Base-by-base conservation (phyloP, 371 early-diverging fungal species). In the Mucor circinelloides region DNA sequence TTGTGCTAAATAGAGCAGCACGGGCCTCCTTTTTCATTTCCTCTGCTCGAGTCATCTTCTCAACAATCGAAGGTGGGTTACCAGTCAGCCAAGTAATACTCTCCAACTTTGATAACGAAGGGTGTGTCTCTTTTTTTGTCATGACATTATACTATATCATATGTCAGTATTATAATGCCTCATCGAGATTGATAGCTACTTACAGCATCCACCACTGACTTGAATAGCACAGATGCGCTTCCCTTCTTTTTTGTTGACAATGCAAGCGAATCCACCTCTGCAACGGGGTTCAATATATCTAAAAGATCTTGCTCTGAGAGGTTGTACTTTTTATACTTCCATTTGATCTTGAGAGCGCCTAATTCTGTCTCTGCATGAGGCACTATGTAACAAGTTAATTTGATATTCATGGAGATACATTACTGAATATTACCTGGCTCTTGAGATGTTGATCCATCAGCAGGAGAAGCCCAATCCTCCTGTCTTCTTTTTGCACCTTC, bases 181-280 rank as follows among this genome's bases (percentile, higher is more conserved):
- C 10, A 17, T 40, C 10, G 42, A 9, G 5, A 15, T 40, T 40
- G 21, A 21, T 8, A 2, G 1, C 13, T 13, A 73, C 80, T 76
- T 74, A 84, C 84, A 15, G 85, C 85, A 64, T 76, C 81, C 9
- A 77, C 77, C 19, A 85, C 75, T 1, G 79, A 70, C 52, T 82
- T 81, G 58, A 82, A 81, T 17, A 78, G 71, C 12, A 74, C 78
- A 40, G 82, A 36, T 1, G 81, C 81, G 30, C 73, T 76, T 7
- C 78, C 77, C 56, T 81, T 76, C 54, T 78, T 79, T 59, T 81
- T 78, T 58, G 72, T 66, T 19, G 71, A 73, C 34, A 78, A 55
- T 13, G 76, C 79, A 31, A 82, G 63, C 10, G 83, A 63, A 63
- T 78, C 82, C 8, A 80, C 77, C 21, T 60, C 61, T 1, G 72